Evolutionary conservation across 352 stramenopile species (phyloP).

Genomic region (Globisporangium paroecandrum): DNA sequence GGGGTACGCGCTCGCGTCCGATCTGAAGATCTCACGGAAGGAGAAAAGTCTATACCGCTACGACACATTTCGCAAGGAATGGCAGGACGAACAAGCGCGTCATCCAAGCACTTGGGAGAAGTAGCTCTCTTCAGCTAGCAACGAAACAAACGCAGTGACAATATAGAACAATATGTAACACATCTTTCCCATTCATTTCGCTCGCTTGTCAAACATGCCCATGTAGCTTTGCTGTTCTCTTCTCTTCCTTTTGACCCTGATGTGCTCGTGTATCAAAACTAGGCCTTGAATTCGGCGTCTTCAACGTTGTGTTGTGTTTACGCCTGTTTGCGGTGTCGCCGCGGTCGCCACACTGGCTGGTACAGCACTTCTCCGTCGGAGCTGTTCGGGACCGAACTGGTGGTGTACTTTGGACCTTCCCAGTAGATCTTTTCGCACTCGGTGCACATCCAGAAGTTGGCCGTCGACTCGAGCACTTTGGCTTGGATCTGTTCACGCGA

Average conservation of each 20-base stretch:
- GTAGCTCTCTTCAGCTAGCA: not conserved
- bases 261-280: not conserved
- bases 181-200: not conserved
- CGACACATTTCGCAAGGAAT: conserved; percentile 71
- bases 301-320: not conserved
- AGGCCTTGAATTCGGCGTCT: not conserved
- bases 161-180: not conserved
- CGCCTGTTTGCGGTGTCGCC: not conserved
- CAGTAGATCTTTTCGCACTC: conserved; percentile 71
- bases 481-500: conserved; percentile 24
- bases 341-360: conserved; percentile 5
- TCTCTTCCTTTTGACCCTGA: not conserved
- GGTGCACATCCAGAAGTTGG: conserved; percentile 52
- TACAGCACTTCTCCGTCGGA: conserved; percentile 9
- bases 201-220: not conserved
- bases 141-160: not conserved
- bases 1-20: conserved; percentile 31
- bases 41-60: conserved; percentile 70
- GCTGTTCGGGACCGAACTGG: not conserved
- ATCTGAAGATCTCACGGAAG: conserved; percentile 65
- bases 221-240: not conserved
- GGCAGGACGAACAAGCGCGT: conserved; percentile 65
- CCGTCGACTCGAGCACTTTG: conserved; percentile 30
- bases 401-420: conserved; percentile 74
- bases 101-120: conserved; percentile 51